A percentile compares a stretch with the other conserved stretches of the same genome.
Conservation (phyloP, 108 stramenopile species). For the Nannochloropsis oceanica region DNA sequence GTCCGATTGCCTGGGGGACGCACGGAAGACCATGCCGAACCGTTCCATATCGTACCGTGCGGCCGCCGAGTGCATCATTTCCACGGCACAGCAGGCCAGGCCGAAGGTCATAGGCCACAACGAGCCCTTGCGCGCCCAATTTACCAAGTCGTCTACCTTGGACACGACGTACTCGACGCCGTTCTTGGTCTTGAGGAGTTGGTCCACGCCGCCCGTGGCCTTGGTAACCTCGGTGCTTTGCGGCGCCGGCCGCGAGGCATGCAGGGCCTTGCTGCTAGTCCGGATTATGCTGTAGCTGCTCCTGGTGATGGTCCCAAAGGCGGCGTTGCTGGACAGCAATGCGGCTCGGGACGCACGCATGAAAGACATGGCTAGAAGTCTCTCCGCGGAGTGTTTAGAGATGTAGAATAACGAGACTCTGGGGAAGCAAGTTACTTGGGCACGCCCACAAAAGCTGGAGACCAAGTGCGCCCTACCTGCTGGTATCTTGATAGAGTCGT, state of each 20-base stretch:
- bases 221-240: neutral
- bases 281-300: neutral
- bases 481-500: too few relatives aligned
- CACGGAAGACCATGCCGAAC: constrained; percentile 72
- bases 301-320: neutral
- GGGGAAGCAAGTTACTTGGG: too few relatives aligned
- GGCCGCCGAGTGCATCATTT: constrained; percentile 99
- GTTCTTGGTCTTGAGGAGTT: constrained; percentile 29
- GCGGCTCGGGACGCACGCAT: too few relatives aligned
- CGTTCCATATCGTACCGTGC: constrained; percentile 99
- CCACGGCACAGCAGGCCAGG: constrained; percentile 93
- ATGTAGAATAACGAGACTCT: too few relatives aligned
- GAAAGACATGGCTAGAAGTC: too few relatives aligned
- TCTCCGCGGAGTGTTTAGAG: too few relatives aligned
- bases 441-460: too few relatives aligned
- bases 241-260: neutral
- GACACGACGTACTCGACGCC: constrained; percentile 94
- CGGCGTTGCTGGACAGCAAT: too few relatives aligned
- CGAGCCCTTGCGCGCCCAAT: constrained; percentile 98
- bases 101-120: constrained; percentile 99
- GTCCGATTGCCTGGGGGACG: constrained; percentile 53
- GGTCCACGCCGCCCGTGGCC: constrained; percentile 1
- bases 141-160: constrained; percentile 92
- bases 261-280: neutral
- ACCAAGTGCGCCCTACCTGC: too few relatives aligned